Base-by-base conservation (phyloP, 371 early-diverging fungal species). In the Saksenaea oblongispora region DNA sequence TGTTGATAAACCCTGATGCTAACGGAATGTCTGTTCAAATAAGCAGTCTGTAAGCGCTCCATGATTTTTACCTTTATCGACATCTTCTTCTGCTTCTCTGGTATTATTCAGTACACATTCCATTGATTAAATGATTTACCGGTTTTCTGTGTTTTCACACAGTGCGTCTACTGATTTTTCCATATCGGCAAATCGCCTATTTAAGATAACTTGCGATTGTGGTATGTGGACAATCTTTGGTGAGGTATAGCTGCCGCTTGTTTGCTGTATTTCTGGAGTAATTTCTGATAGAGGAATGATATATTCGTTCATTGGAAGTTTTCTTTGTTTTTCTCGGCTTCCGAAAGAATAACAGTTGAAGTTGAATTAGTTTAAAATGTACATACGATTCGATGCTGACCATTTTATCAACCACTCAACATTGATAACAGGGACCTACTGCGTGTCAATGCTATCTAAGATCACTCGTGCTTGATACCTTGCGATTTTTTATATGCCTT, bases 351-450 rank as follows among this genome's bases (percentile, higher is more conserved):
- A 24, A 54, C 51, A 34, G 37, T 58, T 15, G 3, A 51, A 13
- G 9, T 14, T 14, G 17, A 14, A 31, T 28, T 11, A n/a, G 61
- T 17, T 35, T 47, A n/a, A 5, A 5, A 35, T 28, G 15, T 54
- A 4, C 36, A 60, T 36, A 22, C 28, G 37, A 34, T 35, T 18
- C 9, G 1, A 37, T 22, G 11, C 57, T 42, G 58, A 79, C 79
- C 76, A 74, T 24, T 70, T 70, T 18, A 64, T 65, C 26, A 79
- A n/a, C 79, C 79, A 79, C 22, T 79, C 61, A 15, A 69, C 47
- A 53, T 66, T 59, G 10, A 74, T 31, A 13, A 76, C 64, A 15
- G 76, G 76, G 15, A 65, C 44, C 69, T 69, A 35, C 5, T n/a
- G 4, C 42, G 10, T 24, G 26, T 41, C 9, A 2, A 24, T 3